Base-by-base conservation (phyloP, 345 rosid genomes). In the Lepidium sativum region DNA sequence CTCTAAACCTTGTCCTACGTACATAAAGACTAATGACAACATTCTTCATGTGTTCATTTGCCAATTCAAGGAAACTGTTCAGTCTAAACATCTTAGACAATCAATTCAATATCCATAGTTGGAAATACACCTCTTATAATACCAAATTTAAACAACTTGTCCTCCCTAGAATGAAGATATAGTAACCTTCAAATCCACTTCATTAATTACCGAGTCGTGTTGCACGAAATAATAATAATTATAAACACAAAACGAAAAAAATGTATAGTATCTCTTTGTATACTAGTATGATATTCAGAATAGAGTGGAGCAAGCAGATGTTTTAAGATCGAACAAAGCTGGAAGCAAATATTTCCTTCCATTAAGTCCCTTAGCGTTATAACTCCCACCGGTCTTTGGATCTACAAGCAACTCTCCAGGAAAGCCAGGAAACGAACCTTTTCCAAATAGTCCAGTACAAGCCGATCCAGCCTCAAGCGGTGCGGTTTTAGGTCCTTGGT, bases 371-470 rank as follows among this genome's bases (percentile, higher is more conserved):
- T 76, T 37, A 0, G 88, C 85, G 45, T 89, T 89, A 72, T 71
- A 87, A 78, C 92, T 89, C 12, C 77, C 95, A 21, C 90, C 88
- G 18, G 84, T 87, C 6, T 72, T 60, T 2, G 78, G 20, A 45
- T 89, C 97, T 40, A 76, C 78, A 38, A 82, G 65, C 54, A 89
- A 60, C 65, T 80, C 65, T 13, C 95, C 97, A 4, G 92, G 86
- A 60, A 83, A 87, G 3, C 97, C 97, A 27, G 97, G 97, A 71
- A 85, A 89, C 31, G 95, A 90, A 21, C 97, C 97, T 52, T 81
- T 89, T 0, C 86, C 97, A 34, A 80, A 89, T 14, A 81, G 61
- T 5, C 97, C 97, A 1, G 76, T 62, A 52, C 97, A 89, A 50
- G 97, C 92, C 0, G 95, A 80, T 3, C 86, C 91, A 54, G 85